Evolutionary conservation across 768 basidiomycete species (phyloP).

Genomic region (Lyophyllum semitale): DNA sequence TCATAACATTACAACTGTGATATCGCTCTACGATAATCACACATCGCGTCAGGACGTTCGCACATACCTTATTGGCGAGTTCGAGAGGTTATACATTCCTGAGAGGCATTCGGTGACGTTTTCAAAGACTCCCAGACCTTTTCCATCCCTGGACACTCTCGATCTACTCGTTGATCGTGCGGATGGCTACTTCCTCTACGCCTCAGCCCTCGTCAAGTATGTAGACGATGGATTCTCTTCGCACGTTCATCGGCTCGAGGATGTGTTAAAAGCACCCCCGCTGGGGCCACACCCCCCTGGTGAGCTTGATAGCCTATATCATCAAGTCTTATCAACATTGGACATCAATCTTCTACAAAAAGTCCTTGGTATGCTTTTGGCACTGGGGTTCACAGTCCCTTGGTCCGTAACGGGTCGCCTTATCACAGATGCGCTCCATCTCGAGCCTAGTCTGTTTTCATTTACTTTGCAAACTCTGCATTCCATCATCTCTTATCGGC

Average conservation of each 20-base stretch:
- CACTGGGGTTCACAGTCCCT: not conserved
- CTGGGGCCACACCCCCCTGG: not conserved
- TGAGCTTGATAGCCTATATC: not conserved
- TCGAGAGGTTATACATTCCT: not conserved
- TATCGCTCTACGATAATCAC: not conserved
- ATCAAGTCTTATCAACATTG: not conserved
- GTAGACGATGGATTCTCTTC: not conserved
- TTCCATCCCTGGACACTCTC: not conserved
- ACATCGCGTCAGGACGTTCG: not conserved
- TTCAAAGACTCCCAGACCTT: not conserved
- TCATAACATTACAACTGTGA: not conserved
- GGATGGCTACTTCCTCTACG: not conserved
- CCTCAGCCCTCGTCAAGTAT: not conserved
- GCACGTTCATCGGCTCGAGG: not conserved
- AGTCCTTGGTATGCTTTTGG: too few relatives aligned
- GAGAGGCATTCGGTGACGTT: not conserved
- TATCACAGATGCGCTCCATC: not conserved
- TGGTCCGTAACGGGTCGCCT: not conserved
- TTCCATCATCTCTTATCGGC: not conserved
- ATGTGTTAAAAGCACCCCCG: not conserved
- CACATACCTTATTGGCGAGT: not conserved
- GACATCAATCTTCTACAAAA: not conserved
- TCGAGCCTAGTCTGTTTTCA: too few relatives aligned
- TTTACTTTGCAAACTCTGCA: not conserved
- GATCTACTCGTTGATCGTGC: not conserved